Base-by-base conservation (phyloP, 2,329 filamentous ascomycete species). In the Epichloe baconii region DNA sequence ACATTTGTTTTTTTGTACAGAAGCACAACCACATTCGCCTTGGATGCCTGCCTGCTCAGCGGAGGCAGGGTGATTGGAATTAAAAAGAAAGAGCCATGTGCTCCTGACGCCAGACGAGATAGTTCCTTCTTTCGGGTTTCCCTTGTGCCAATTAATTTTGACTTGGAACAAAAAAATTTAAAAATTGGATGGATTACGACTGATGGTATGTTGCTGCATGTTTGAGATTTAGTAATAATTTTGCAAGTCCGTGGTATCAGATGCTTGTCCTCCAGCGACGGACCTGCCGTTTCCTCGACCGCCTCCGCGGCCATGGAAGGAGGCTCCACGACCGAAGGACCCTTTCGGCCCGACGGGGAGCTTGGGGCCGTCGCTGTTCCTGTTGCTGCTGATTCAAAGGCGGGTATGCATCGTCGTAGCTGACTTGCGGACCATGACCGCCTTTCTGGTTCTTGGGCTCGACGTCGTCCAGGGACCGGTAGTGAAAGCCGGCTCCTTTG, bases 391-490 rank as follows among this genome's bases (percentile, higher is more conserved):
- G 61, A 52, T 44, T 58, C 35, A 61, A 61, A 46, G 61, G 55
- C 44, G 61, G 57, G 43, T 57, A 55, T 62, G 62, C 61, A 56
- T 76, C 74, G 46, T 76, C 73, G 54, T 76, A 77, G 42, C 71
- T 71, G n/a, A 75, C 69, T 37, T 65, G 63, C 54, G 66, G 61
- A 10, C 66, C 65, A 45, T 68, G 70, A 10, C 69, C 70, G 34
- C 67, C 69, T 37, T 72, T 69, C 53, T 69, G 69, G 44, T 74
- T 72, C 46, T 69, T 69, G 43, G 70, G 67, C 26, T 74, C 75
- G 31, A 82, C 72, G 57, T 88, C 84, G 62, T 87, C 84, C 2
- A 87, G 71, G 2, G 82, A 86, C 52, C 77, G 75, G 62, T 88
- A 87, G 54, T 74, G 71, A 52, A 71, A 68, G 26, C 73, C 73